Evolutionary conservation across 2,329 filamentous ascomycete genomes (phyloP).

Genomic region (Aaosphaeria arxii): DNA sequence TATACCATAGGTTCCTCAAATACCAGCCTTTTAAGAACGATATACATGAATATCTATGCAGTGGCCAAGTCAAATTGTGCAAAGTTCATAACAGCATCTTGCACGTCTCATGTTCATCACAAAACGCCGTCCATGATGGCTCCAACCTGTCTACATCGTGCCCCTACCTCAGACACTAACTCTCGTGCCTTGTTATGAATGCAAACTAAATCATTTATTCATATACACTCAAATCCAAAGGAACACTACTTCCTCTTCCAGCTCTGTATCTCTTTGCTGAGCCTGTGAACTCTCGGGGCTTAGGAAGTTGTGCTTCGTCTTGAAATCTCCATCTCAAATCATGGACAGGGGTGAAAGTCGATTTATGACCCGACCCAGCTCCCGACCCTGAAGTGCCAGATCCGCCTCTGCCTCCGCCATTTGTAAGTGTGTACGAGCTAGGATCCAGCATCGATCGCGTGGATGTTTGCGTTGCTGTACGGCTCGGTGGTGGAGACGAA

Average conservation of each 20-base stretch:
- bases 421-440: slow-evolving; percentile 65
- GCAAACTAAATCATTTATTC: slow-evolving; percentile 22
- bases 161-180: too few relatives aligned
- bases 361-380: slow-evolving; percentile 17
- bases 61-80: background rate
- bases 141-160: too few relatives aligned
- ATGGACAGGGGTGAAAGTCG: slow-evolving; percentile 57
- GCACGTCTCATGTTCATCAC: too few relatives aligned
- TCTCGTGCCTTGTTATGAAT: too few relatives aligned
- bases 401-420: slow-evolving; percentile 30
- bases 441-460: slow-evolving; percentile 67
- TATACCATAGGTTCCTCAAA: background rate
- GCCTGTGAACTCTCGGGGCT: slow-evolving; percentile 77
- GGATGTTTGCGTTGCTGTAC: slow-evolving; percentile 20
- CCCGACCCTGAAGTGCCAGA: slow-evolving; percentile 18
- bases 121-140: too few relatives aligned
- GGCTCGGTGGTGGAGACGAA: slow-evolving; percentile 22
- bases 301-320: slow-evolving; percentile 75
- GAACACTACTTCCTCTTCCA: slow-evolving; percentile 89
- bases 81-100: too few relatives aligned
- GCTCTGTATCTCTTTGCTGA: slow-evolving; percentile 78
- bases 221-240: slow-evolving; percentile 72
- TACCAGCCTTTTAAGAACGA: background rate
- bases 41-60: background rate
- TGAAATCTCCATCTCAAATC: slow-evolving; percentile 87